phyloP scores from a whole-genome alignment of 108 stramenopile genomes.

The Seminavis robusta region DNA sequence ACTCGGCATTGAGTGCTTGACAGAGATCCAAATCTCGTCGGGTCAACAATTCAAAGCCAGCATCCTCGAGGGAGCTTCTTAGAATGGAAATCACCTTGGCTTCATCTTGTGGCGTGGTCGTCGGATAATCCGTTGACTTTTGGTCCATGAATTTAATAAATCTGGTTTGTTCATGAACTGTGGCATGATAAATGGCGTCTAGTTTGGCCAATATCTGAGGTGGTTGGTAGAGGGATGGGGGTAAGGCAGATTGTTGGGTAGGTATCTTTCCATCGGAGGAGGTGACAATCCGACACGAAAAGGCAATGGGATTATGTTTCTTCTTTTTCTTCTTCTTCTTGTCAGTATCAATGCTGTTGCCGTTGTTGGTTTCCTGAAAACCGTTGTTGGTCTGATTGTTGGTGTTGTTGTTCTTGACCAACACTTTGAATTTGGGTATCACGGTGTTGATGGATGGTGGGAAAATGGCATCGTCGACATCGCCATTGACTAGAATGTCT shows the following conservation, averaged over 20 bases:
- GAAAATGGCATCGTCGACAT: no score
- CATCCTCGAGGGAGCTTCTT: constrained; percentile 61
- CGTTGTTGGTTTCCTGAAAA: no score
- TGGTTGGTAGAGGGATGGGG: constrained; percentile 12
- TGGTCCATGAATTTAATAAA: constrained; percentile 26
- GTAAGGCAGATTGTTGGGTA: constrained; percentile 5
- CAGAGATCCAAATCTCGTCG: constrained; percentile 77
- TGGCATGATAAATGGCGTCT: constrained; percentile 51
- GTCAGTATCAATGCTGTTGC: no score
- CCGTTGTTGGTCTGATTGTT: no score
- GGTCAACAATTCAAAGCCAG: constrained; percentile 64
- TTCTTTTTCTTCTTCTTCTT: background rate
- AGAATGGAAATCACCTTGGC: constrained; percentile 38
- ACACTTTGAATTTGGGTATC: no score
- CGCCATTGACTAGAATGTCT: no score
- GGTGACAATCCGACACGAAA: constrained; percentile 45
- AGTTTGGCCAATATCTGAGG: constrained; percentile 37
- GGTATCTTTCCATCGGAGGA: constrained; percentile 53
- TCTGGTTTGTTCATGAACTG: constrained; percentile 44
- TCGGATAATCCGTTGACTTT: constrained; percentile 1
- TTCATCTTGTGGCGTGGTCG: constrained; percentile 15
- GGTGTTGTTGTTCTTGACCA: no score
- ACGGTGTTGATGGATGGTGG: no score
- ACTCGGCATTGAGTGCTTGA: constrained; percentile 74
- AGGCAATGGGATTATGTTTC: background rate